phyloP scores from a whole-genome alignment of 1,284 basidiomycete species.

The Irpex sp. region DNA sequence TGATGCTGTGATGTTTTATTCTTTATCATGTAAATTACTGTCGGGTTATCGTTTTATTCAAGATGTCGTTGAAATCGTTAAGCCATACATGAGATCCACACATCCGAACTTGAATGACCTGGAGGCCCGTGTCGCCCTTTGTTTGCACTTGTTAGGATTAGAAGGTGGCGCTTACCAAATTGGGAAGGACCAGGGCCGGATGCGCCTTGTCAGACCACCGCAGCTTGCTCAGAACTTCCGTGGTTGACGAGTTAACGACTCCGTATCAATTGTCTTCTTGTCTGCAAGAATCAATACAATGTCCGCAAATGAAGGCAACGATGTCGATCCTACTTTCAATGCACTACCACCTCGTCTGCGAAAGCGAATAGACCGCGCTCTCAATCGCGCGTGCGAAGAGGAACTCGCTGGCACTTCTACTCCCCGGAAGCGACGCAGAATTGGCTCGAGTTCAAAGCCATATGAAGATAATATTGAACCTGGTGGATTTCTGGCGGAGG shows the following conservation, averaged over 20 bases:
- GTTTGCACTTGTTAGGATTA: neutral
- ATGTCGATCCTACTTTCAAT: constrained; percentile 21
- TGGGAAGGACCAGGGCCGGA: neutral
- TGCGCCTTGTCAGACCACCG: neutral
- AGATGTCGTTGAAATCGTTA: neutral
- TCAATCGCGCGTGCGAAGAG: constrained; percentile 17
- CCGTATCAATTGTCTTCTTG: no score
- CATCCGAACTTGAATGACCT: neutral
- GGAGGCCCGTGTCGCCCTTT: neutral
- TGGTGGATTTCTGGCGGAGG: constrained; percentile 17
- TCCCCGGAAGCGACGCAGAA: constrained; percentile 20
- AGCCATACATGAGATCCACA: no score
- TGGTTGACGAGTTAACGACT: neutral
- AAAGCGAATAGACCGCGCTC: constrained; percentile 25
- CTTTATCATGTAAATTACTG: neutral
- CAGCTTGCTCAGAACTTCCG: neutral
- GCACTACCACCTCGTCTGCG: constrained; percentile 18
- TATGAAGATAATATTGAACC: neutral
- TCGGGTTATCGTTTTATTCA: neutral
- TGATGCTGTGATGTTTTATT: neutral
- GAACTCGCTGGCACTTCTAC: neutral
- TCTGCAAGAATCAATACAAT: neutral
- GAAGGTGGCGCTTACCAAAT: neutral
- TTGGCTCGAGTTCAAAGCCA: constrained; percentile 1
- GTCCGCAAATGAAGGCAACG: neutral